Base-by-base conservation (phyloP, 2,329 filamentous ascomycete species). In the Coccinonectria pachysandricola region DNA sequence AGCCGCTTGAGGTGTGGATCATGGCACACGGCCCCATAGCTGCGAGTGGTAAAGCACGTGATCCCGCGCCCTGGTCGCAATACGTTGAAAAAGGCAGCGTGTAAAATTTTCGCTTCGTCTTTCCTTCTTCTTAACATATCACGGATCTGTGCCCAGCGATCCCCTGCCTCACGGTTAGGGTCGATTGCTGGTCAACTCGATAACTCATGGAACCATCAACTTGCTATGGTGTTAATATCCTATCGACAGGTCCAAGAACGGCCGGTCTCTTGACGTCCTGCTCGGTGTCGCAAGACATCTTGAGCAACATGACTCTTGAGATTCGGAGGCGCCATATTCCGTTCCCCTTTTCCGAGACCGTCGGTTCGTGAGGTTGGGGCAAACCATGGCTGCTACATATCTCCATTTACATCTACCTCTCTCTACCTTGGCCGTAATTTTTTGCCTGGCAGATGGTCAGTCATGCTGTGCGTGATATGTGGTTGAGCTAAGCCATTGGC, bases 221-320 rank as follows among this genome's bases (percentile, higher is more conserved):
- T 54, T 58, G 53, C 49, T 59, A 76, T 85, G 81, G 74, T 86
- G 79, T 81, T 70, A 76, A 80, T 84, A 65, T 87, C 81, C 79
- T 75, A 83, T 86, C 81, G 84, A 93, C 86, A 91, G 82, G 77
- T 91, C 79, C 83, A 57, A 92, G 79, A 94, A 57, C 50, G 71
- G 91, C 62, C 58, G 60, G 65, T 64, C 56, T 61, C n/a, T 63
- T 57, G 62, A 61, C 66, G 68, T 72, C 71, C 68, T 71, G 73
- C 66, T 82, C 76, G 76, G 70, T 59, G 54, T 62, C 45, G 62
- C 59, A 66, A 68, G 65, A 39, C 24, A 40, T 36, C 45, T 62
- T 78, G 78, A 84, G 71, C 71, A 73, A 70, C 67, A 70, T 64
- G 62, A 61, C 62, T 60, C 53, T 53, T 40, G 54, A 59, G n/a